Evolutionary conservation across 2,329 filamentous ascomycete genomes (phyloP), one percentile per base, ranked within the genome.

Genomic region (Fusarium sp.): DNA sequence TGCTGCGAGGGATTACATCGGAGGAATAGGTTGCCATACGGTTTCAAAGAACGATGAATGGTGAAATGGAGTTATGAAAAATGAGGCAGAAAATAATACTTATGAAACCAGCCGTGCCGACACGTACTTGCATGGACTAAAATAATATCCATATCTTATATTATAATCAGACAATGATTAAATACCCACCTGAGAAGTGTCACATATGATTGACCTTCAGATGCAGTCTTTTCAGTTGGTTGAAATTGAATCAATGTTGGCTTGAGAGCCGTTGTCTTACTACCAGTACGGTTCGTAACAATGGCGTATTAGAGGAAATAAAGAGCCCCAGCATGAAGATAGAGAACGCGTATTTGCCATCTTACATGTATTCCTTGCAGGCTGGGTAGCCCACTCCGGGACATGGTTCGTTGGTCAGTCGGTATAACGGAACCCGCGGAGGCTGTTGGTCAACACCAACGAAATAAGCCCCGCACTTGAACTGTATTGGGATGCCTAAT

Each of bases 1-100:
- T 0, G 79, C 78, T 27, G 79, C 79, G 7, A 56, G 75, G 5
- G 56, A 78, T 11, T 74, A 71, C 7, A 79, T 80, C 11, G 79
- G 79, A 22, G 79, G 79, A 7, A 65, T 61, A 5, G 79, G 79
- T 4, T 80, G 77, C 13, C 72, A 74, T n/a, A 70, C 76, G 5
- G 63, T 80, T 11, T 53, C 70, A 3, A 76, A 76, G 54, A 66
- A 62, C 6, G 77, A 79, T 18, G 70, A 64, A 42, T 75, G 73
- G 73, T 75, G 45, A 68, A 25, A 5, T 35, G 31, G 47, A n/a
- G 8, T 20, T 14, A 13, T 14, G 0, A 4, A 50, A 35, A 0
- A 25, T 5, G 1, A 14, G 0, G 11, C 14, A 35, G 31, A 50
- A 50, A 35, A 50, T 25, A 50, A 35, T 35, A 50, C 31, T 25